Conservation (phyloP, 257 asterid genomes). For the Penstemon eatonii region DNA sequence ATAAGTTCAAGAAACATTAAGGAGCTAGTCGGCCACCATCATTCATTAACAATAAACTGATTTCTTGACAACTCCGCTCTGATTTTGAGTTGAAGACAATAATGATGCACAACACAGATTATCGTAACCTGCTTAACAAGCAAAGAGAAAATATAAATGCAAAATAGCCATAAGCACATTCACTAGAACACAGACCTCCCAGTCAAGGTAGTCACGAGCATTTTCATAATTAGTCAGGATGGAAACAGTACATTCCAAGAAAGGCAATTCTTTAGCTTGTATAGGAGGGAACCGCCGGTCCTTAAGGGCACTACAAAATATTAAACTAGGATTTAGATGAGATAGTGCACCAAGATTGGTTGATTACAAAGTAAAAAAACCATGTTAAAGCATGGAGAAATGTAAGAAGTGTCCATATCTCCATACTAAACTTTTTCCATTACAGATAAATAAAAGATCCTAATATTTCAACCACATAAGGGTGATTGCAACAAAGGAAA, state of each 20-base stretch:
- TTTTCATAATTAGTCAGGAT: conserved; percentile 79
- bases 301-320: conserved; percentile 73
- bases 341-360: background rate
- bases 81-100: background rate
- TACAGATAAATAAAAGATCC: too few relatives aligned
- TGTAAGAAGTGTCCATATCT: too few relatives aligned
- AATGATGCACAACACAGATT: background rate
- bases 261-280: conserved; percentile 87
- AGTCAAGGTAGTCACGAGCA: conserved; percentile 80
- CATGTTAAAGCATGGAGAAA: background rate
- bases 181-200: conserved; percentile 75
- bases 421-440: too few relatives aligned
- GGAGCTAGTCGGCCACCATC: background rate
- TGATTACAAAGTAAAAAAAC: background rate
- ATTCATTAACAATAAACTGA: background rate
- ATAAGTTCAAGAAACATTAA: background rate
- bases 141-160: background rate
- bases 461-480: too few relatives aligned
- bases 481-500: too few relatives aligned
- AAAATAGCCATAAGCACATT: background rate
- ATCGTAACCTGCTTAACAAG: background rate
- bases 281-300: conserved; percentile 93
- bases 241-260: conserved; percentile 93
- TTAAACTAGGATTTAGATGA: conserved; percentile 13
- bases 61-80: background rate